These are phyloP conservation scores for Globisporangium cederbergense DNA, from an alignment of 352 stramenopile genomes.

Conservation along the genomic window DNA sequence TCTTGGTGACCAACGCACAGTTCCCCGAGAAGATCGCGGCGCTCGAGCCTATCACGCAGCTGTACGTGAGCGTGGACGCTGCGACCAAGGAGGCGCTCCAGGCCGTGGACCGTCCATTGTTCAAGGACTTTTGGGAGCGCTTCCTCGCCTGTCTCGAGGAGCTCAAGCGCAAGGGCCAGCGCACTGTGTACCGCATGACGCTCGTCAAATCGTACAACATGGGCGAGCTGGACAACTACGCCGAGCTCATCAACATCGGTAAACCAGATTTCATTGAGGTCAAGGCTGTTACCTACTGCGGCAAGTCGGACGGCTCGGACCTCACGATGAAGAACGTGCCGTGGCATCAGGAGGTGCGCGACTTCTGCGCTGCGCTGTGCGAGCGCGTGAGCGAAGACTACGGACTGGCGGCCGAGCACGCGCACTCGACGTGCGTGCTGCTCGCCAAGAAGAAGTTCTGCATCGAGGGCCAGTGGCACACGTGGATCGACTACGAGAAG, in stretches of 20 bases:
- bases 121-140: constrained; percentile 97
- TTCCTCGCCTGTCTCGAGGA: constrained; percentile 90
- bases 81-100: constrained; percentile 95
- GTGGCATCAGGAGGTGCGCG: constrained; percentile 96
- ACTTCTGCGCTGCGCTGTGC: constrained; percentile 85
- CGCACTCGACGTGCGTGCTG: constrained; percentile 95
- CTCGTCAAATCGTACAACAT: constrained; percentile 99
- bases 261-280: constrained; percentile 94
- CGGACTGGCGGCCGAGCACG: constrained; percentile 93
- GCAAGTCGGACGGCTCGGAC: constrained; percentile 96
- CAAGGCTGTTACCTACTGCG: constrained; percentile 98
- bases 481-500: constrained; percentile 99
- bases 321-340: constrained; percentile 98
- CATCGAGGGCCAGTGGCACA: constrained; percentile 93
- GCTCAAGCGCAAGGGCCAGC: constrained; percentile 94
- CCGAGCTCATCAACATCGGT: constrained; percentile 90
- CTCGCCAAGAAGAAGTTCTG: constrained; percentile 91
- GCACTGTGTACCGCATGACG: constrained; percentile 96
- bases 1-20: constrained; percentile 98
- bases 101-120: constrained; percentile 94
- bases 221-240: constrained; percentile 94
- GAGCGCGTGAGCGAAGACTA: constrained; percentile 86
- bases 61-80: constrained; percentile 99
- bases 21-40: constrained; percentile 96
- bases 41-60: constrained; percentile 96